Conservation (phyloP, 306 rosid species). For the Myrica gale region DNA sequence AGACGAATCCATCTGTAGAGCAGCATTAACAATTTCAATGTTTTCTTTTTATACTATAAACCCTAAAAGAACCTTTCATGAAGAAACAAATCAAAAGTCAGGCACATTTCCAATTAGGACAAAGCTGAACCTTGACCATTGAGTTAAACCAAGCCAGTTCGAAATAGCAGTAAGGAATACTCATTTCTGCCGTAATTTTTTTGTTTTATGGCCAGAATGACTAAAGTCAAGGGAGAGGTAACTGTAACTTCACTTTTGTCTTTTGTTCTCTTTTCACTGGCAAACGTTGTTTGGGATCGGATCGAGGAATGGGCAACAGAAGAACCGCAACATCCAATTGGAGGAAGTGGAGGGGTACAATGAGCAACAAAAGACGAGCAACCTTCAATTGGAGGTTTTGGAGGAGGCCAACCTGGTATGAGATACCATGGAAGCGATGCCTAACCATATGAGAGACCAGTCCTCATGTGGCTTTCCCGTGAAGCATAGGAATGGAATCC, state of each 20-base stretch:
- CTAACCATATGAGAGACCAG: neutral
- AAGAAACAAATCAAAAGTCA: neutral
- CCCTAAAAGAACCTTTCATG: neutral
- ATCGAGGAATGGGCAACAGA: neutral
- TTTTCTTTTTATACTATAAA: neutral
- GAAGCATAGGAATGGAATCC: neutral
- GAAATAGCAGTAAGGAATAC: neutral
- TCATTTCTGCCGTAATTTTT: neutral
- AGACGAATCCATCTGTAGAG: neutral
- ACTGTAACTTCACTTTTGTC: neutral
- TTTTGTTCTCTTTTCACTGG: neutral
- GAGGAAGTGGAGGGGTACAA: too few relatives aligned
- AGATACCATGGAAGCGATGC: neutral
- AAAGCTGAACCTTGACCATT: neutral
- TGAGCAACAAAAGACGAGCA: neutral
- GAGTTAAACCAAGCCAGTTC: neutral
- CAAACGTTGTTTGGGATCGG: neutral
- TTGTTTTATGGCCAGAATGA: neutral
- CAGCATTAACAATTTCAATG: neutral
- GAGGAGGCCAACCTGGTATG: neutral
- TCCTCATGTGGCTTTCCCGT: neutral
- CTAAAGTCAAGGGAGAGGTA: neutral
- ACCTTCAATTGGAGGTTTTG: neutral
- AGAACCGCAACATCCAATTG: neutral
- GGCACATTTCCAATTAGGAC: too few relatives aligned